Base-by-base conservation (phyloP, 129 eudicot species). In the Centaurea solstitialis region DNA sequence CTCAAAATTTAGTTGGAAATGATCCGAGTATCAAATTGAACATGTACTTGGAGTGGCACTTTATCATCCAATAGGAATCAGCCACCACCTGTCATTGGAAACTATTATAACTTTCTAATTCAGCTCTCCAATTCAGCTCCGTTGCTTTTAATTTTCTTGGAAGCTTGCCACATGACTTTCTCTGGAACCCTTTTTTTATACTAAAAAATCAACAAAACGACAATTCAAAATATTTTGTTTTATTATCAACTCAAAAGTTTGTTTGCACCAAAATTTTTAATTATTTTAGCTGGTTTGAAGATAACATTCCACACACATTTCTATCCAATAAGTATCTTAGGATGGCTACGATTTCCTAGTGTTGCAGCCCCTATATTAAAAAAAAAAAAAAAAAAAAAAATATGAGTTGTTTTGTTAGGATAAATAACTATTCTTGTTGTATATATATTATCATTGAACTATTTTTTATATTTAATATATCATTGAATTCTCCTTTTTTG, bases 261-360 rank as follows among this genome's bases (percentile, higher is more conserved):
- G 85, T 74, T 47, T 45, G 18, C 75, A 73, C 37, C 26, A 21
- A 15, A 13, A 0, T 33, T 57, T 47, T 75, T 8, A 77, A 28
- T 11, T 62, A 47, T 67, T 53, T 47, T 68, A 35, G 17, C 7
- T 37, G 13, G 26, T 20, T 50, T 67, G 61, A 50, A 68, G 80
- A 81, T 81, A 81, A 68, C 38, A 67, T 50, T 75, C 47, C 85
- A 75, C 73, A 5, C 59, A 53, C 80, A 68, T 75, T 81, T 81
- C 85, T 81, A 81, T 81, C 85, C 85, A 7, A 41, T 20, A 5
- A 81, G 80, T 73, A 65, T 81, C 75, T 81, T 81, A 30, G 22
- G 76, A 68, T 81, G 62, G 47, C 85, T 81, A 75, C 85, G 68
- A 67, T 21, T 67, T 68, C 45, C 85, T 47, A 75, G 71, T 41